phyloP scores from a whole-genome alignment of 371 early-diverging fungal species.

The Lichtheimia corymbifera region DNA sequence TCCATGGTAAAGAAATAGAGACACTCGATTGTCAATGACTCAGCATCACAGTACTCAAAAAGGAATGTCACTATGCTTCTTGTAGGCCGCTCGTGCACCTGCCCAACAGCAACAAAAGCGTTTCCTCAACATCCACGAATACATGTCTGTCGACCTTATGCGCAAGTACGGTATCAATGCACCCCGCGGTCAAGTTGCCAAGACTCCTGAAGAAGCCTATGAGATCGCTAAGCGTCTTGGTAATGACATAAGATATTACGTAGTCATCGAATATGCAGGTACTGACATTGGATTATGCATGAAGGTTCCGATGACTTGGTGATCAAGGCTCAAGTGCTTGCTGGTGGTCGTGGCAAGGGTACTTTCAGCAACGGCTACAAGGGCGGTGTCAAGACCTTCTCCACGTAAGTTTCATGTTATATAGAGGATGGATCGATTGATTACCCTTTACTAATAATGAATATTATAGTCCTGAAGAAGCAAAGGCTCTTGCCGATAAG shows the following conservation, averaged over 20 bases:
- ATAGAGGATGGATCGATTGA: no score
- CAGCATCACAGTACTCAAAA: background rate
- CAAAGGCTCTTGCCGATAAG: slow-evolving; percentile 84
- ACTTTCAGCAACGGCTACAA: slow-evolving; percentile 91
- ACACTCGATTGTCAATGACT: background rate
- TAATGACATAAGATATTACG: slow-evolving; percentile 23
- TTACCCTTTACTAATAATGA: background rate
- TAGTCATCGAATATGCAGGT: background rate
- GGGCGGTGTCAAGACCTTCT: slow-evolving; percentile 95
- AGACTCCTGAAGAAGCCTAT: slow-evolving; percentile 87
- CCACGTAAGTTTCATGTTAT: slow-evolving; percentile 69
- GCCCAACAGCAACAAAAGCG: slow-evolving; percentile 75
- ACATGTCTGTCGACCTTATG: slow-evolving; percentile 90
- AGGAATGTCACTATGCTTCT: background rate
- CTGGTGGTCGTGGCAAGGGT: slow-evolving; percentile 99
- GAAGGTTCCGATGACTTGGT: slow-evolving; percentile 85
- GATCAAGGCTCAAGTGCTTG: slow-evolving; percentile 98
- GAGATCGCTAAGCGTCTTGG: slow-evolving; percentile 83
- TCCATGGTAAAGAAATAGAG: slow-evolving; percentile 45
- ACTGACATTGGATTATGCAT: background rate
- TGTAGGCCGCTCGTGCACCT: slow-evolving; percentile 49
- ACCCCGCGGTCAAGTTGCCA: slow-evolving; percentile 90
- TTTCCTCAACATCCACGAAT: slow-evolving; percentile 96
- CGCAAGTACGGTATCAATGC: slow-evolving; percentile 89
- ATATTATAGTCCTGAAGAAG: slow-evolving; percentile 77